phyloP scores from a whole-genome alignment of 805 yeast species.

The Zygoascus ofunaensis region DNA sequence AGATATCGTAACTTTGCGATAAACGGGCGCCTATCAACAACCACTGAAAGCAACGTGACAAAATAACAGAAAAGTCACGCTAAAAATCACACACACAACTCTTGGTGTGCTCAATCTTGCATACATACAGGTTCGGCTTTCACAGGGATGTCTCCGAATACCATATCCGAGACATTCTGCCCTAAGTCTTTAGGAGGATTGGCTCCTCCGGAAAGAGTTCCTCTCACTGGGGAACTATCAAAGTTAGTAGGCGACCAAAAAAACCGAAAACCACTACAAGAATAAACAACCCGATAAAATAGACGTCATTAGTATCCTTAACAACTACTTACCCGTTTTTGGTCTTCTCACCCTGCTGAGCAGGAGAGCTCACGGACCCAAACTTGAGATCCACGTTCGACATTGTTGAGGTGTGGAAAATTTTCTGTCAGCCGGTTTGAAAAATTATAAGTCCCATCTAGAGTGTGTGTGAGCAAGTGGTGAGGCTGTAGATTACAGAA shows the following conservation, averaged over 20 bases:
- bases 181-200: constrained; percentile 12
- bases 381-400: constrained; percentile 9
- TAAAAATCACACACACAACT: too few relatives aligned
- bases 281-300: not conserved
- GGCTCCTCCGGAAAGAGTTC: constrained; percentile 11
- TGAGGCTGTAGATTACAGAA: too few relatives aligned
- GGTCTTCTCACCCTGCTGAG: constrained; percentile 3
- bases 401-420: constrained; percentile 4
- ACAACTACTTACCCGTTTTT: constrained; percentile 1
- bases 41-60: too few relatives aligned
- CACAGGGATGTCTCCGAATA: constrained; percentile 12
- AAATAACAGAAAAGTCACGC: too few relatives aligned
- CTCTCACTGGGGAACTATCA: not conserved
- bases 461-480: not conserved
- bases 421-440: not conserved
- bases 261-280: too few relatives aligned
- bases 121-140: constrained; percentile 1
- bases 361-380: constrained; percentile 8
- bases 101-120: too few relatives aligned
- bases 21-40: too few relatives aligned
- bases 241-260: not conserved
- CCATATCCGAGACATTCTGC: constrained; percentile 8
- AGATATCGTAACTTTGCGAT: too few relatives aligned
- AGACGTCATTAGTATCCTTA: not conserved
- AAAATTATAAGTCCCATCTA: not conserved